phyloP scores from a whole-genome alignment of 345 rosid genomes.

The Gossypium stocksii region DNA sequence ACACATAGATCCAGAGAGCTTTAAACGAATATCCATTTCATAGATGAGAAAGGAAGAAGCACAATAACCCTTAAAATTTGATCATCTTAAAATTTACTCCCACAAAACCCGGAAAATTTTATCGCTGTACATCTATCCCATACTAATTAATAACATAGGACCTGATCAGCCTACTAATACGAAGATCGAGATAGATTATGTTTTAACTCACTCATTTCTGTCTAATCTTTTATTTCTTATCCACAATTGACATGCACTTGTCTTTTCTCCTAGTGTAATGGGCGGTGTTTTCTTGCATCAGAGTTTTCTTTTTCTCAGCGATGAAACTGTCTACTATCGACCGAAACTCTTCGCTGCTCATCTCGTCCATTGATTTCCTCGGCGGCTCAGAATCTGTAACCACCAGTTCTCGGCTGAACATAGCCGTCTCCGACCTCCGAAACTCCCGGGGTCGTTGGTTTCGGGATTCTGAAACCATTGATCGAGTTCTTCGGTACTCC shows the following conservation, averaged over 20 bases:
- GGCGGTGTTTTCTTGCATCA: not conserved
- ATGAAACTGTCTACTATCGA: conserved; percentile 30
- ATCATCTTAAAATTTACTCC: not conserved
- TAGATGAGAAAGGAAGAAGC: not conserved
- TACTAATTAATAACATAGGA: not conserved
- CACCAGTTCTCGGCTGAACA: conserved; percentile 1
- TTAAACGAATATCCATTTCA: too few relatives aligned
- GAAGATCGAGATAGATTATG: conserved; percentile 7
- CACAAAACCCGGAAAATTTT: conserved; percentile 2
- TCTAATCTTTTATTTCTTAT: not conserved
- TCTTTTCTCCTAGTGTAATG: not conserved
- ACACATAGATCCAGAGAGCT: not conserved
- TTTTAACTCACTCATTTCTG: not conserved
- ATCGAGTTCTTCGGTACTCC: conserved; percentile 1
- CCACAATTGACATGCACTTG: conserved; percentile 6
- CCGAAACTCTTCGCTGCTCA: conserved; percentile 34
- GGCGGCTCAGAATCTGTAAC: not conserved
- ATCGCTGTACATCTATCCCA: conserved; percentile 8
- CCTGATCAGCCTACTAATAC: not conserved
- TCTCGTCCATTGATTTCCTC: conserved; percentile 23
- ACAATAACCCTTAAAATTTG: conserved; percentile 2
- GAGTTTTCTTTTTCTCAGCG: conserved; percentile 17
- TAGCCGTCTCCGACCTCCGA: conserved; percentile 13
- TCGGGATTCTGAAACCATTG: conserved; percentile 11
- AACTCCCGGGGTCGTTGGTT: not conserved